A percentile compares a stretch with the other conserved stretches of the same genome.
These are phyloP conservation scores for Trametes elegans DNA, from an alignment of 768 basidiomycete species.

Conservation along the genomic window DNA sequence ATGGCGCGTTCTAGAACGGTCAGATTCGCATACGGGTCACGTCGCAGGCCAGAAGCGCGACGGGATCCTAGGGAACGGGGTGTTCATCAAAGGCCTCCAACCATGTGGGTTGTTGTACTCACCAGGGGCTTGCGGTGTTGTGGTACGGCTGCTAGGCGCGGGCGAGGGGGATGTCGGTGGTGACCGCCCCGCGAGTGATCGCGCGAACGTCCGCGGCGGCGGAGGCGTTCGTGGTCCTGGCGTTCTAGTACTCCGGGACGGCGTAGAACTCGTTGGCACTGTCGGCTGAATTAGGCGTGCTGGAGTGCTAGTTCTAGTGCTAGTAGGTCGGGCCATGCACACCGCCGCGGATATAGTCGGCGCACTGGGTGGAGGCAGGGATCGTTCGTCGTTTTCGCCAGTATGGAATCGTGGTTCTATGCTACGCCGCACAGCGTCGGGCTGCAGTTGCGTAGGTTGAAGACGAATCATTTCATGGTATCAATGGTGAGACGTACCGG, in stretches of 20 bases:
- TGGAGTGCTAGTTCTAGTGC: neutral
- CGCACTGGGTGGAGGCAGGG: neutral
- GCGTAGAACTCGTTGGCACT: too few species aligned
- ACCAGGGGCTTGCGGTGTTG: neutral
- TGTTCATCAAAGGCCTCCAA: neutral
- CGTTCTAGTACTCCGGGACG: too few species aligned
- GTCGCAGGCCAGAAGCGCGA: neutral
- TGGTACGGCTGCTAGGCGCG: too few species aligned
- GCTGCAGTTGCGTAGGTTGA: neutral
- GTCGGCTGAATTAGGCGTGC: too few species aligned
- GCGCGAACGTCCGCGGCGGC: too few species aligned
- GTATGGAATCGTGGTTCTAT: neutral
- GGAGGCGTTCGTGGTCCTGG: too few species aligned
- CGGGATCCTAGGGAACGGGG: neutral
- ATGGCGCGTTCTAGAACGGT: constrained; percentile 22
- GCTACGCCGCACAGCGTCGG: neutral
- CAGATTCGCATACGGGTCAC: constrained; percentile 25
- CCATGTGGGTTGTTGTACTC: neutral
- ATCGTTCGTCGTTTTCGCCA: neutral
- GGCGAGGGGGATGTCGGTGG: too few species aligned
- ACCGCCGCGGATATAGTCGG: neutral
- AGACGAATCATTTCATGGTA: too few species aligned
- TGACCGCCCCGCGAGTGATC: too few species aligned
- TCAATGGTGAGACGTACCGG: constrained; percentile 11
- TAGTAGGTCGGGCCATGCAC: neutral